These are phyloP conservation scores for Mycena galericulata DNA, from an alignment of 768 basidiomycete species.

Conservation along the genomic window DNA sequence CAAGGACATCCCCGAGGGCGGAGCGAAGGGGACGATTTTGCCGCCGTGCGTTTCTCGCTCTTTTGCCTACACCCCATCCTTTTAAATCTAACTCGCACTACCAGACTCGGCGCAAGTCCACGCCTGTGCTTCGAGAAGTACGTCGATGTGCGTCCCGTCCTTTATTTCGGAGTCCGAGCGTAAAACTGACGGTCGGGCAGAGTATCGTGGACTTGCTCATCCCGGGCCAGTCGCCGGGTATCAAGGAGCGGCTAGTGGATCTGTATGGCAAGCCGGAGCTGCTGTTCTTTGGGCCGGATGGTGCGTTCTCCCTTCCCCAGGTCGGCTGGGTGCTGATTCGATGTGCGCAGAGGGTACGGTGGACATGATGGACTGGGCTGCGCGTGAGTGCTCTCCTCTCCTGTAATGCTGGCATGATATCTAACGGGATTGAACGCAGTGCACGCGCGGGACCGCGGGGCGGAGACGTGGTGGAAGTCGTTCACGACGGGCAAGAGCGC, in stretches of 20 bases:
- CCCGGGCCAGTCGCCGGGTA: slow-evolving; percentile 95
- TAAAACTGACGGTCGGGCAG: slow-evolving; percentile 47
- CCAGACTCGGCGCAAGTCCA: slow-evolving; percentile 83
- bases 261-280: slow-evolving; percentile 91
- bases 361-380: slow-evolving; percentile 99
- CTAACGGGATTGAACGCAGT: slow-evolving; percentile 53
- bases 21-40: slow-evolving; percentile 96
- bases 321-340: background rate
- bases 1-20: slow-evolving; percentile 97
- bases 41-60: slow-evolving; percentile 70
- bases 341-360: slow-evolving; percentile 92
- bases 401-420: background rate
- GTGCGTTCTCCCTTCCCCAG: slow-evolving; percentile 49
- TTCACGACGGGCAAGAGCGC: slow-evolving; percentile 98
- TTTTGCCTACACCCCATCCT: background rate
- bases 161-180: background rate
- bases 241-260: slow-evolving; percentile 94
- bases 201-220: slow-evolving; percentile 94
- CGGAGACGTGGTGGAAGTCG: slow-evolving; percentile 98
- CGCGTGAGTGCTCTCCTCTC: slow-evolving; percentile 62
- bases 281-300: slow-evolving; percentile 96
- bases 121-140: slow-evolving; percentile 97
- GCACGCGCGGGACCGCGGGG: slow-evolving; percentile 90
- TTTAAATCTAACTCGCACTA: too few relatives aligned
- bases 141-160: slow-evolving; percentile 81